Percentiles rank a stretch among this genome's conserved stretches.
Conservation (phyloP, 306 rosid genomes). For the Lathyrus sativus region DNA sequence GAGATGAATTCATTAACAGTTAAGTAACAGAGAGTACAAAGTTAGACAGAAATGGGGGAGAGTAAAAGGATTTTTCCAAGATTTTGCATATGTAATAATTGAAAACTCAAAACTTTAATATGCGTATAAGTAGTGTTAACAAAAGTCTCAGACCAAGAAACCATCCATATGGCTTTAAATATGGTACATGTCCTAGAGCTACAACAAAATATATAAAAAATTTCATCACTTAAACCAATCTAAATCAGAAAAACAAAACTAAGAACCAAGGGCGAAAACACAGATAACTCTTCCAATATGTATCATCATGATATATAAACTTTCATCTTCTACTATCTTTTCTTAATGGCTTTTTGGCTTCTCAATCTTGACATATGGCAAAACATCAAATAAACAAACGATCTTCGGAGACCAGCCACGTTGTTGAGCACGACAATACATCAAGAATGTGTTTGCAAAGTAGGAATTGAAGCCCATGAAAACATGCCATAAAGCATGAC, state of each 20-base stretch:
- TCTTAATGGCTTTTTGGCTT: conserved; percentile 70
- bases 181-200: conserved; percentile 55
- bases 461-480: conserved; percentile 76
- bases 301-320: conserved; percentile 30
- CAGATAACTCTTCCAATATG: conserved; percentile 31
- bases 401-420: conserved; percentile 71
- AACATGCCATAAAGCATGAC: conserved; percentile 87
- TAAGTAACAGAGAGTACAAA: no score
- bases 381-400: conserved; percentile 56
- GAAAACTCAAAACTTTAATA: no score
- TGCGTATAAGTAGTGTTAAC: conserved; percentile 21
- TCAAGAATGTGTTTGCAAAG: conserved; percentile 82
- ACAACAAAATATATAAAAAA: conserved; percentile 40
- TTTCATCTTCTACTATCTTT: conserved; percentile 35
- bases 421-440: conserved; percentile 93
- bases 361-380: conserved; percentile 77
- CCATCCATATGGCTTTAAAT: conserved; percentile 41
- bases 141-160: conserved; percentile 34
- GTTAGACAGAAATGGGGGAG: no score
- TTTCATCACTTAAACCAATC: conserved; percentile 38
- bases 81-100: no score
- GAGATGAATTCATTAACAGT: no score
- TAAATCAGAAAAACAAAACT: conserved; percentile 34
- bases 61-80: no score
- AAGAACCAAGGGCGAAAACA: conserved; percentile 17